These are phyloP conservation scores for Stereum hirsutum DNA, from an alignment of 1,284 basidiomycete species.

Conservation along the genomic window DNA sequence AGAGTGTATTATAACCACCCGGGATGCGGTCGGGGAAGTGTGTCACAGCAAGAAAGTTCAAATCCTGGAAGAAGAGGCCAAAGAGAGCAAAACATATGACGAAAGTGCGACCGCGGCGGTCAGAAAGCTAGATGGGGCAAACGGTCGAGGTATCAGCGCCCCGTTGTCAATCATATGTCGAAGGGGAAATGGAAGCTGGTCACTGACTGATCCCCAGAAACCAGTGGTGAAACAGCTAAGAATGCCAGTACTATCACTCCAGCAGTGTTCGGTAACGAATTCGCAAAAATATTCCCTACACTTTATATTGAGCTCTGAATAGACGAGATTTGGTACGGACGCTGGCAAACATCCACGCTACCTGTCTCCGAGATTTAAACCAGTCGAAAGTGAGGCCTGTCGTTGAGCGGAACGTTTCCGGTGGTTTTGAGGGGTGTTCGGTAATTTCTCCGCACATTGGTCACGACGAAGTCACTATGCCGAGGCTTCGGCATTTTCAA, in stretches of 20 bases:
- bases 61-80: slow-evolving; percentile 60
- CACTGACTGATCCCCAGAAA: slow-evolving; percentile 73
- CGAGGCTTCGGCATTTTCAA: no score
- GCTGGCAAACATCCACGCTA: no score
- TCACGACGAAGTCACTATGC: no score
- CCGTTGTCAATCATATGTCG: slow-evolving; percentile 5
- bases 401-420: no score
- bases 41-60: slow-evolving; percentile 60
- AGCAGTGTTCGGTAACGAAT: no score
- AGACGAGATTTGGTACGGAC: no score
- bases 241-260: slow-evolving; percentile 66
- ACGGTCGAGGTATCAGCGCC: background rate
- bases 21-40: slow-evolving; percentile 51
- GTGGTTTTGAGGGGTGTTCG: no score
- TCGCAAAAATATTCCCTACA: no score
- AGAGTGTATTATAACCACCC: slow-evolving; percentile 78
- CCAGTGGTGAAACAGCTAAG: slow-evolving; percentile 69
- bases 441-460: no score
- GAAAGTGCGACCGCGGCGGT: slow-evolving; percentile 65
- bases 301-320: no score
- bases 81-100: slow-evolving; percentile 56
- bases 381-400: no score
- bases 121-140: slow-evolving; percentile 47
- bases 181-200: background rate
- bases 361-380: no score